A percentile compares a stretch with the other conserved stretches of the same genome.
Conservation (phyloP, 1,284 basidiomycete genomes). For the Rhodotorula sp. region DNA sequence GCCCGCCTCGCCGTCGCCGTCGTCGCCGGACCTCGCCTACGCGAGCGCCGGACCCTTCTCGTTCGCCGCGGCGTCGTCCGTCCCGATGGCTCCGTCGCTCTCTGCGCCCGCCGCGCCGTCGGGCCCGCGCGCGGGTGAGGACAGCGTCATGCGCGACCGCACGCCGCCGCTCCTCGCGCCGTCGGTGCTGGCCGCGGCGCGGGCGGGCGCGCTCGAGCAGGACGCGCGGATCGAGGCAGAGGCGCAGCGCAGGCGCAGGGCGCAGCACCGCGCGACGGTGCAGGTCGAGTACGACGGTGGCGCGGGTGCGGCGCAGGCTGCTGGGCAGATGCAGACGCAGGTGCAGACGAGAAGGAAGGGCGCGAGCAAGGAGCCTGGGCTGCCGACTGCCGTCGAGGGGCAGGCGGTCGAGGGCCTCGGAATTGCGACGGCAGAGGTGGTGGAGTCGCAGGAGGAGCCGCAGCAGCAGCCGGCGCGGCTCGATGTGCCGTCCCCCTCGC, state of each 20-base stretch:
- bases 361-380: neutral
- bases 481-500: neutral
- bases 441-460: neutral
- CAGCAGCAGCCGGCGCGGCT: neutral
- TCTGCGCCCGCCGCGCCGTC: conserved; percentile 26
- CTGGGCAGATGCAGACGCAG: no score
- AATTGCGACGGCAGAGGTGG: neutral
- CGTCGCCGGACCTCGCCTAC: conserved; percentile 32
- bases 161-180: neutral
- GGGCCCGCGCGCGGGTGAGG: conserved; percentile 3
- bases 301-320: neutral
- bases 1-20: conserved; percentile 27
- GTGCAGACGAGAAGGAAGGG: neutral
- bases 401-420: conserved; percentile 4
- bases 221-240: neutral
- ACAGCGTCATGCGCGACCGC: conserved; percentile 25
- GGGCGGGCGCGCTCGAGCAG: neutral
- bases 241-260: conserved; percentile 45
- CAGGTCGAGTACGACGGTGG: conserved; percentile 78
- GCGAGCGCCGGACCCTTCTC: conserved; percentile 41
- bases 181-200: neutral
- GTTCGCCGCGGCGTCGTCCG: conserved; percentile 4
- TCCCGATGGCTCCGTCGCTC: conserved; percentile 28
- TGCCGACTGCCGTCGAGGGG: conserved; percentile 10
- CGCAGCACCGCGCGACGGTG: conserved; percentile 73